Conservation (phyloP, 768 basidiomycete genomes). For the Udeniomyces megalosporus region DNA sequence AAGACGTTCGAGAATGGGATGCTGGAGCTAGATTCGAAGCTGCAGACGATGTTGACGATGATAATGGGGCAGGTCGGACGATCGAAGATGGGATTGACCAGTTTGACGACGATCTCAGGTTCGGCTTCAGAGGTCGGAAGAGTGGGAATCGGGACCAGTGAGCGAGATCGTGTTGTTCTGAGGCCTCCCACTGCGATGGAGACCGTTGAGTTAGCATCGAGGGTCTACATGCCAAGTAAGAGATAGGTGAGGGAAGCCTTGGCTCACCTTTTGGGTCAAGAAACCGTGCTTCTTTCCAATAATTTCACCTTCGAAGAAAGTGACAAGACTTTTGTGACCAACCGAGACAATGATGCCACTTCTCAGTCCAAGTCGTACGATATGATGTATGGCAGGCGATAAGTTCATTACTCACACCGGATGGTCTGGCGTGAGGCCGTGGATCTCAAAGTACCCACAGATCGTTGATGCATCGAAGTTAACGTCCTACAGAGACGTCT, state of each 20-base stretch:
- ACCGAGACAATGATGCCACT: too few relatives aligned
- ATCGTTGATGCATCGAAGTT: slow-evolving; percentile 71
- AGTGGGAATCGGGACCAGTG: slow-evolving; percentile 92
- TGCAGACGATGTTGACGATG: too few relatives aligned
- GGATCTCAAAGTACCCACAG: slow-evolving; percentile 83
- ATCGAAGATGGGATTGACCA: slow-evolving; percentile 6
- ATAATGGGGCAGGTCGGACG: neutral
- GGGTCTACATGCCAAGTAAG: too few relatives aligned
- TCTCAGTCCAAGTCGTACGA: too few relatives aligned
- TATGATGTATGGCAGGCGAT: too few relatives aligned
- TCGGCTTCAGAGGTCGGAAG: slow-evolving; percentile 52
- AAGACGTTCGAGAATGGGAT: too few relatives aligned
- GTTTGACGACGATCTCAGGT: neutral
- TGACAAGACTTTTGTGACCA: slow-evolving; percentile 44
- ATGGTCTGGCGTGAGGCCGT: slow-evolving; percentile 81
- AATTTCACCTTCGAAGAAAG: slow-evolving; percentile 92
- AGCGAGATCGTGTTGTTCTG: slow-evolving; percentile 74
- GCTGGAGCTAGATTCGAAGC: too few relatives aligned
- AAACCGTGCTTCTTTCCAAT: slow-evolving; percentile 84
- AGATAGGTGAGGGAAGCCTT: too few relatives aligned
- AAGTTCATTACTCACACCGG: slow-evolving; percentile 56
- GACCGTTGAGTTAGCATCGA: too few relatives aligned
- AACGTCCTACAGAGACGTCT: slow-evolving; percentile 81
- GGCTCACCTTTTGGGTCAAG: slow-evolving; percentile 71
- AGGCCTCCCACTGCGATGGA: slow-evolving; percentile 35